A percentile compares a stretch with the other conserved stretches of the same genome.
Evolutionary conservation across 768 basidiomycete genomes (phyloP).

Genomic region (Russula sp.): DNA sequence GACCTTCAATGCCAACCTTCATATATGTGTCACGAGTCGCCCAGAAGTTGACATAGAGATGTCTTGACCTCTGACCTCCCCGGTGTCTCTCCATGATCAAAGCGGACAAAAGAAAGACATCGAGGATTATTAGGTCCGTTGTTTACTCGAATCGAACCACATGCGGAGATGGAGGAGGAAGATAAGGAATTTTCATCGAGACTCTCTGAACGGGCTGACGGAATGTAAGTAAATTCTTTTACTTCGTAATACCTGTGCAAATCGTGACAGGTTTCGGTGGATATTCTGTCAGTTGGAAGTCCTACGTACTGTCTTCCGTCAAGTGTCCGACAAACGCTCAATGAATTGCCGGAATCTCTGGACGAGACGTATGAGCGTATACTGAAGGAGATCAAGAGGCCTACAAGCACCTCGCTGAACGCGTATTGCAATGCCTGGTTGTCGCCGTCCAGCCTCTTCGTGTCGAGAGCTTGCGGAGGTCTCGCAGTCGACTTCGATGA

Average conservation of each 20-base stretch:
- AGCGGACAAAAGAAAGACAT: conserved; percentile 6
- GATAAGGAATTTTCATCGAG: neutral
- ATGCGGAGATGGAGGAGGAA: neutral
- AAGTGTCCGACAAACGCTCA: neutral
- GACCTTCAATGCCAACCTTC: neutral
- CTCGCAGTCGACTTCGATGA: neutral
- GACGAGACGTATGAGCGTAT: conserved; percentile 4
- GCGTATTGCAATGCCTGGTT: neutral
- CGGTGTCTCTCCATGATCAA: neutral
- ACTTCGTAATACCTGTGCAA: neutral
- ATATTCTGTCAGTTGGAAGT: neutral
- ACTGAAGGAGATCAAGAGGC: neutral
- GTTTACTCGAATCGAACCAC: neutral
- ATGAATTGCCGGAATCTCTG: neutral
- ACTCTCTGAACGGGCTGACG: neutral
- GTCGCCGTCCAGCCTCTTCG: neutral
- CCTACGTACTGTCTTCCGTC: neutral
- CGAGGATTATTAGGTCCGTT: neutral
- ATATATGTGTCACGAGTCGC: conserved; percentile 5
- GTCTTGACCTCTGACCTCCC: neutral
- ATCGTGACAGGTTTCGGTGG: neutral
- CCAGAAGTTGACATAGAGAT: neutral
- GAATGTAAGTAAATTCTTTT: neutral
- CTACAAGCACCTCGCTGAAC: neutral
- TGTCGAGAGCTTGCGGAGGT: neutral